A percentile compares a stretch with the other conserved stretches of the same genome.
These are phyloP conservation scores for Boletus sensibilis DNA, from an alignment of 768 basidiomycete genomes.

Conservation along the genomic window DNA sequence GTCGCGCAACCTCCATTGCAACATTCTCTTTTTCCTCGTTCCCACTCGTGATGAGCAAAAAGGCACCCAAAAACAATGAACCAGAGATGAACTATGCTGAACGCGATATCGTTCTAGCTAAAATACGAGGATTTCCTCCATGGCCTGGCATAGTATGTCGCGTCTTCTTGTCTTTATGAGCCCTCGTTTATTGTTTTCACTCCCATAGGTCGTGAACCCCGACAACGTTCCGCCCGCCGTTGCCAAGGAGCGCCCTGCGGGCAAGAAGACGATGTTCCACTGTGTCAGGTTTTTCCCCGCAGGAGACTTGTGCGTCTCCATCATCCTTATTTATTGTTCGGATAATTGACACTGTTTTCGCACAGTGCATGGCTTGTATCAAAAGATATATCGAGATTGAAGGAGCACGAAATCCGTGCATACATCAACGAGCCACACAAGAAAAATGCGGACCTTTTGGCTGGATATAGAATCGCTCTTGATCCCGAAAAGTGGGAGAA, in stretches of 20 bases:
- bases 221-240: conserved; percentile 61
- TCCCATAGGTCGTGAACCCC: conserved; percentile 74
- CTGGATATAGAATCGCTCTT: conserved; percentile 72
- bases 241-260: conserved; percentile 63
- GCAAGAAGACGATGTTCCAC: conserved; percentile 71
- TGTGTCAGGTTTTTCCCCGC: conserved; percentile 88
- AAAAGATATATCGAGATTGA: conserved; percentile 80
- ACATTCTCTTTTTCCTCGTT: conserved; percentile 16
- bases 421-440: conserved; percentile 79
- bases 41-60: conserved; percentile 47
- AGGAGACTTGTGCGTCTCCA: conserved; percentile 81
- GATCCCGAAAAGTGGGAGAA: conserved; percentile 72
- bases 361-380: conserved; percentile 79
- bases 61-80: conserved; percentile 42
- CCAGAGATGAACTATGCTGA: conserved; percentile 53
- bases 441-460: conserved; percentile 69
- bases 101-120: conserved; percentile 87
- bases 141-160: conserved; percentile 92
- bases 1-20: conserved; percentile 30
- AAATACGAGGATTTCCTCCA: conserved; percentile 89
- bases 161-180: conserved; percentile 19
- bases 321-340: conserved; percentile 10
- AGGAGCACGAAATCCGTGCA: conserved; percentile 76
- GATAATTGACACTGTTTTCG: conserved; percentile 8
- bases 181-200: conserved; percentile 9